Evolutionary conservation across 2,329 filamentous ascomycete species (phyloP), one percentile per base, ranked within the genome.

Genomic region (Westerdykella ornata): DNA sequence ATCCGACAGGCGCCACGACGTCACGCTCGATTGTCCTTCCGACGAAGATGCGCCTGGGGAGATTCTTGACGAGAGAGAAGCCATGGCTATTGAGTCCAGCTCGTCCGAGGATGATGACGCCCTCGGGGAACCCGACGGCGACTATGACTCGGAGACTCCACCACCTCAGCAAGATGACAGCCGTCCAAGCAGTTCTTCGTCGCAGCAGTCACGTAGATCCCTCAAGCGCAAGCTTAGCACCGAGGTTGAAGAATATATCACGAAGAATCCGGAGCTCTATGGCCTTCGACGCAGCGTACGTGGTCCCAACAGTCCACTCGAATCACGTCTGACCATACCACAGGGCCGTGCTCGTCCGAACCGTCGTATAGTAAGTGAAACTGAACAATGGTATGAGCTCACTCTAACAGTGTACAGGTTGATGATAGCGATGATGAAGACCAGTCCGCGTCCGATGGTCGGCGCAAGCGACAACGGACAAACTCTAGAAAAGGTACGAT

Each of bases 191-290:
- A 60, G 75, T 57, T 85, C 82, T 51, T 80, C 79, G 59, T 92
- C 88, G 35, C 77, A 80, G 56, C 82, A 82, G 56, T 85, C 83
- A 33, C 76, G 75, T 48, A 76, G 80, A 60, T 77, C 46, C 15
- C 48, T 43, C 37, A 95, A 95, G 74, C 84, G 88, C 51, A 81
- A 74, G 56, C 63, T 65, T 65, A 74, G 60, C 63, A 67, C 78
- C 29, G 81, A 83, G 38, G 85, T 92, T 56, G 85, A 92, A 55
- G 84, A 92, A 44, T 89, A 82, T 60, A 95, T 97, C 56, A 78
- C 83, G 57, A 85, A 87, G 60, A 94, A 98, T 59, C 92, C 92
- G 34, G 88, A 95, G 68, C 74, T 98, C 7, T 98, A 97, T 71
- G 92, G 92, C 36, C 75, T 98, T 53, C 81, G 92, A 55, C 80